Evolutionary conservation across 2,329 filamentous ascomycete genomes (phyloP), one percentile per base, ranked within the genome.

Genomic region (Colletotrichum lupini): DNA sequence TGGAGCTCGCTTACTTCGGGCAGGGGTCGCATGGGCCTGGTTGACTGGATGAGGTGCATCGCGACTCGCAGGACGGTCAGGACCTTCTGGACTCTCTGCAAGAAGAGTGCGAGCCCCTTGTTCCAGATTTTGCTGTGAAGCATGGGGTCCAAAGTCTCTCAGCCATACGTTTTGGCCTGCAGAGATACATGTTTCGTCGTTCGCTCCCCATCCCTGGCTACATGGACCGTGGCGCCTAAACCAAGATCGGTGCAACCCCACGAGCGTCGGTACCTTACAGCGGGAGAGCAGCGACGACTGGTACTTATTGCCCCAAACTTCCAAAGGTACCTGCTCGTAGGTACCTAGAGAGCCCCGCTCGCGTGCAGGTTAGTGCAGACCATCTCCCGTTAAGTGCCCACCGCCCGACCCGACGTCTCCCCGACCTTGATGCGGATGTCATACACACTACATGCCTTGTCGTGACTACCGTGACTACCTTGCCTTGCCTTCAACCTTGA

Each of bases 21-120:
- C 42, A 67, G 63, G 67, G 68, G 55, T 52, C 65, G 71, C 67
- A 60, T 65, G 73, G 69, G 58, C 65, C 46, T 61, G 74, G 67
- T 66, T 67, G 53, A 76, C 69, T 76, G 75, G 75, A 76, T 74
- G 75, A 76, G 74, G 67, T 69, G 67, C 73, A 72, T 75, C 68
- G 42, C 42, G 71, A 60, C 30, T 52, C 19, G 42, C 42, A 49
- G 42, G 42, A n/a, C 42, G 9, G 16, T 62, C 61, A 32, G 14
- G 24, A 66, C 26, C 32, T 35, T 35, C 32, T 35, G 32, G 32
- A 35, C 32, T 35, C 32, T 65, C 28, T 30, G 14, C 14, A n/a
- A 26, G 30, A 32, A 30, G 52, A 53, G 60, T 30, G 60, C 56
- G n/a, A 69, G 67, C 71, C 71, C 71, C 73, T 74, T 67, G 67